Base-by-base conservation (phyloP, 805 yeast species). In the Metschnikowia koreensis region DNA sequence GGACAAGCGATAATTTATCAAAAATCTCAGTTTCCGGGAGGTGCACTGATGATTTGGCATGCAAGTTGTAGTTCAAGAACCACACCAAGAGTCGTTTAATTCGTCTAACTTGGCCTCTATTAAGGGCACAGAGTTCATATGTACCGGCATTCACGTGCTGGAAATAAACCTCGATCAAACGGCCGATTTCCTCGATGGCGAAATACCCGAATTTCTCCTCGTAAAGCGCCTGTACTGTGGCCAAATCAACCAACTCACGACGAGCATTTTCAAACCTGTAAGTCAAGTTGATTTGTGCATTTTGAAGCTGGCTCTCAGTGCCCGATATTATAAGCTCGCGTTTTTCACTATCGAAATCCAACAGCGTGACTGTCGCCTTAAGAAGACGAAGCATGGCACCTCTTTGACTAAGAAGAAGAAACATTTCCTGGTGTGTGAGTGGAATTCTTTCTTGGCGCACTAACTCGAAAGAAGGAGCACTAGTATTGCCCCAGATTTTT, bases 241-340 rank as follows among this genome's bases (percentile, higher is more conserved):
- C 41, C 46, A 77, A 58, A 54, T 75, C 72, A 6, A 77, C 45
- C n/a, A 56, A 64, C 31, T 66, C 68, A 10, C 61, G 59, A 29
- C 57, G 54, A 5, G 68, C 58, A 1, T 62, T 56, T 13, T 64
- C 67, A 44, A 77, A 58, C 29, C 67, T 62, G 2, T 65, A 58
- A 38, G 62, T 62, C 43, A 78, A 60, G n/a, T 71, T 66, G 33
- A 80, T 71, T 49, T 69, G 66, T 17, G 81, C 79, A 67, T 76
- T 79, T 27, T 68, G 66, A 37, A 73, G 66, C 37, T 79, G 80
- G 17, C 62, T 55, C 6, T 63, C 66, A 0, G 80, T 71, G 7
- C 81, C 78, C n/a, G 64, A 54, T 13, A 80, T 65, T 9, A 66
- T 54, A 16, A 80, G 65, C 42, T 53, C 55, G 1, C 43, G 27